A percentile compares a stretch with the other conserved stretches of the same genome.
phyloP scores from a whole-genome alignment of 345 rosid species.

The Turnera subulata region DNA sequence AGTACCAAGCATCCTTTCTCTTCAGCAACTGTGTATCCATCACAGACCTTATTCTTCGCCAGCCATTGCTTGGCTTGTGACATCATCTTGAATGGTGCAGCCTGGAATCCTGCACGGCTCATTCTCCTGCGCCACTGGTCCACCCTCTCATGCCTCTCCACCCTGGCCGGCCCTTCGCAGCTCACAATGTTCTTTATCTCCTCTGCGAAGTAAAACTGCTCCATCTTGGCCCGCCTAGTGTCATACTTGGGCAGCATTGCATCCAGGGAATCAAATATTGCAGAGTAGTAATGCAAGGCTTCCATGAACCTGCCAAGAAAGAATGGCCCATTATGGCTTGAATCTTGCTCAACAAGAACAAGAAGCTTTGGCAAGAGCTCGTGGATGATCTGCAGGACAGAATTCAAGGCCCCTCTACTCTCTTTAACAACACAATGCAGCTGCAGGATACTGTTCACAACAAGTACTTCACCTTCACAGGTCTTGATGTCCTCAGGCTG shows the following conservation, averaged over 20 bases:
- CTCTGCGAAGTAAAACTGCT: conserved; percentile 58
- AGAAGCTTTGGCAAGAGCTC: conserved; percentile 46
- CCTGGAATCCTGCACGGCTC: conserved; percentile 73
- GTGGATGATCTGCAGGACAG: conserved; percentile 45
- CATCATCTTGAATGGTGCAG: conserved; percentile 45
- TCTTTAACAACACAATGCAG: conserved; percentile 64
- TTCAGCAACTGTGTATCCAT: conserved; percentile 53
- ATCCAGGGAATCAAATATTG: conserved; percentile 54
- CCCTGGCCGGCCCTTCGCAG: conserved; percentile 52
- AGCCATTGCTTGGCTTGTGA: conserved; percentile 56
- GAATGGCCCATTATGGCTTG: conserved; percentile 62
- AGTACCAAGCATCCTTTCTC: conserved; percentile 67
- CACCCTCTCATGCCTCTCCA: conserved; percentile 57
- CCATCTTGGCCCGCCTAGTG: conserved; percentile 61
- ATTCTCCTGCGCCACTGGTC: conserved; percentile 66
- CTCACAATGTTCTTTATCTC: conserved; percentile 67
- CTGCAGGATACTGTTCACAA: conserved; percentile 58
- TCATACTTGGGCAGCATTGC: conserved; percentile 52
- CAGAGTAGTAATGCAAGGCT: conserved; percentile 58
- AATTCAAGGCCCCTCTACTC: conserved; percentile 56
- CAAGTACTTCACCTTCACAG: conserved; percentile 41
- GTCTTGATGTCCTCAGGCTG: conserved; percentile 33
- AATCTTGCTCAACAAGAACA: conserved; percentile 59
- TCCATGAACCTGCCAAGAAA: conserved; percentile 67
- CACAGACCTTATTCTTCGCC: conserved; percentile 29